Conservation (phyloP, 2,329 filamentous ascomycete species). For the Didymella glomerata region DNA sequence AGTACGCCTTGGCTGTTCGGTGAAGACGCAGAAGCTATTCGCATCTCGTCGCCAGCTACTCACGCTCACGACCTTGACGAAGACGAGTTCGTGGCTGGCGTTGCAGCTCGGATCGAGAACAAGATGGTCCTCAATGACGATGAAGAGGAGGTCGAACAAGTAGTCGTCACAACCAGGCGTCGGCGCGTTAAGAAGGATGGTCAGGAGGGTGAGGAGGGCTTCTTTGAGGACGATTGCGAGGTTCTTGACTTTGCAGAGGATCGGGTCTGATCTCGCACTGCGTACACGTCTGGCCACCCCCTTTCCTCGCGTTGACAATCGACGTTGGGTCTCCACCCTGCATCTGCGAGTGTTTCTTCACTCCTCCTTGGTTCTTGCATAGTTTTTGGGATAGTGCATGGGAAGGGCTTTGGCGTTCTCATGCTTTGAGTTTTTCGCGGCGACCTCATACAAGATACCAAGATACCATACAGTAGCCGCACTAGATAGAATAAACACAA, state of each 20-base stretch:
- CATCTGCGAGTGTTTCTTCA: not conserved
- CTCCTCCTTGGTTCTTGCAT: not conserved
- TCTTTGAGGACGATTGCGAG: slow-evolving; percentile 93
- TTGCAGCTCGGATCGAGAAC: slow-evolving; percentile 52
- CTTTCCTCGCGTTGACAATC: not conserved
- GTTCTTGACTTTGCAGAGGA: slow-evolving; percentile 83
- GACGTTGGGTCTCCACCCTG: not conserved
- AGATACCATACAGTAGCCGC: slow-evolving; percentile 13
- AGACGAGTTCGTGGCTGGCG: slow-evolving; percentile 61
- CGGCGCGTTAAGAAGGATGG: slow-evolving; percentile 62
- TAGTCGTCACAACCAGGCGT: slow-evolving; percentile 81
- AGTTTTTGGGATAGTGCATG: not conserved
- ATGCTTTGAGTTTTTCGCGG: not conserved
- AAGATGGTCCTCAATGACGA: slow-evolving; percentile 61
- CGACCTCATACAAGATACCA: slow-evolving; percentile 5
- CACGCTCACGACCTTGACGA: slow-evolving; percentile 49
- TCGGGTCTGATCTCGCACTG: slow-evolving; percentile 51
- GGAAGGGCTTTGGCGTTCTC: slow-evolving; percentile 1
- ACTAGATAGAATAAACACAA: slow-evolving; percentile 8
- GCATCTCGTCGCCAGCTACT: slow-evolving; percentile 52
- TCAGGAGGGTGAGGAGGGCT: slow-evolving; percentile 71
- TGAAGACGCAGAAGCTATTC: slow-evolving; percentile 57
- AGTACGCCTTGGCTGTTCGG: slow-evolving; percentile 63
- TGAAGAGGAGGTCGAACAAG: slow-evolving; percentile 72
- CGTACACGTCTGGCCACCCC: not conserved